Conservation (phyloP, 2,329 filamentous ascomycete genomes). For the Pyrenophora seminiperda region DNA sequence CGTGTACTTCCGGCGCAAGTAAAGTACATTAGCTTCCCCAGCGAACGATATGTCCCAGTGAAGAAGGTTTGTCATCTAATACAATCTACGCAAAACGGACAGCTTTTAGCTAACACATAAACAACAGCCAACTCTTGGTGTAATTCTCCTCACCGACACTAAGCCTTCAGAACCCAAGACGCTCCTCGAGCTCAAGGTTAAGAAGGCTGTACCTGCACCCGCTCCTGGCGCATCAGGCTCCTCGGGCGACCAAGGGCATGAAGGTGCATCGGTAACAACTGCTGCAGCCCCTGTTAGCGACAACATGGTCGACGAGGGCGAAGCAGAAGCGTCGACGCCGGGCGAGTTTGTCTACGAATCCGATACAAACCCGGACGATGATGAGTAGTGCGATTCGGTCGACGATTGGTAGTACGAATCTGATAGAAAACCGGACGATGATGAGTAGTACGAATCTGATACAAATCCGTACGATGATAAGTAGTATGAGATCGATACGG, state of each 20-base stretch:
- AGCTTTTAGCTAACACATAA: constrained; percentile 23
- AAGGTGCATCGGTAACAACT: constrained; percentile 68
- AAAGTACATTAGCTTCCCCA: constrained; percentile 92
- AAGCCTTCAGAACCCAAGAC: constrained; percentile 77
- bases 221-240: constrained; percentile 51
- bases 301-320: constrained; percentile 86
- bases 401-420: too few species aligned
- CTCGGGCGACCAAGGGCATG: constrained; percentile 38
- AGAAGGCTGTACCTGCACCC: constrained; percentile 65
- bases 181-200: constrained; percentile 88
- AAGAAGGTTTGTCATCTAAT: constrained; percentile 68
- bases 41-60: constrained; percentile 90
- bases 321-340: constrained; percentile 72
- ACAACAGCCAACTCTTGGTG: constrained; percentile 82
- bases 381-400: constrained; percentile 39
- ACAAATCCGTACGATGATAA: constrained; percentile 56
- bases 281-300: constrained; percentile 65
- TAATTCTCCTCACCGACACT: constrained; percentile 87
- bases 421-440: constrained; percentile 61
- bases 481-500: too few species aligned
- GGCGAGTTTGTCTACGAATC: constrained; percentile 79
- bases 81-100: not conserved
- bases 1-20: constrained; percentile 89
- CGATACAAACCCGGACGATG: constrained; percentile 61
- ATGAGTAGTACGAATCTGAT: constrained; percentile 68